These are phyloP conservation scores for Gymnopus androsaceus DNA, from an alignment of 1,284 basidiomycete species.

Conservation along the genomic window DNA sequence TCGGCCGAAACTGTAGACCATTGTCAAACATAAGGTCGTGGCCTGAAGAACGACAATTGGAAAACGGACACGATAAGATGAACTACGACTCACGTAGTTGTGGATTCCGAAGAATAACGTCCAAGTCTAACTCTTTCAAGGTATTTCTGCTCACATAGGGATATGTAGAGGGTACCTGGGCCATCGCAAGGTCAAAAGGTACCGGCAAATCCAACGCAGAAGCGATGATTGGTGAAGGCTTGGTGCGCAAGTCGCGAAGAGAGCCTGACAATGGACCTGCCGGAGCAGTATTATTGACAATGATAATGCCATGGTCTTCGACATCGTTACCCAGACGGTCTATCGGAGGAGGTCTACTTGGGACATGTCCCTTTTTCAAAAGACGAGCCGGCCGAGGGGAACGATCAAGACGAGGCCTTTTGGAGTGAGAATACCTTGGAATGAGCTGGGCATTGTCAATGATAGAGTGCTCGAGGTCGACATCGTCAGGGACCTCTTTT, in stretches of 20 bases:
- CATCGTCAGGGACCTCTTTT: slow-evolving; percentile 54
- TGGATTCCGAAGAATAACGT: slow-evolving; percentile 84
- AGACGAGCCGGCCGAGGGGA: slow-evolving; percentile 4
- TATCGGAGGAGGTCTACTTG: slow-evolving; percentile 32
- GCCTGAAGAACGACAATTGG: slow-evolving; percentile 43
- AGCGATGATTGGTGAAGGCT: slow-evolving; percentile 29
- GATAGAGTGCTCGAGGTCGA: slow-evolving; percentile 29
- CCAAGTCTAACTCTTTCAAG: slow-evolving; percentile 83
- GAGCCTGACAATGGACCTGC: slow-evolving; percentile 47
- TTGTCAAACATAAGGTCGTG: slow-evolving; percentile 91
- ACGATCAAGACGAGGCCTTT: slow-evolving; percentile 37
- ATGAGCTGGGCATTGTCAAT: slow-evolving; percentile 15
- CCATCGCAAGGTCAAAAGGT: slow-evolving; percentile 55
- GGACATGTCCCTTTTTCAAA: slow-evolving; percentile 15
- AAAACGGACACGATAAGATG: slow-evolving; percentile 21
- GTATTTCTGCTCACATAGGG: slow-evolving; percentile 86
- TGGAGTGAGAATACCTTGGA: slow-evolving; percentile 32
- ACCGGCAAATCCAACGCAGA: slow-evolving; percentile 28
- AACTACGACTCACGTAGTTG: slow-evolving; percentile 72
- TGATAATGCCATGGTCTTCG: slow-evolving; percentile 53
- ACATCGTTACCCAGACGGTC: slow-evolving; percentile 46
- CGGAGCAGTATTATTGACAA: slow-evolving; percentile 49
- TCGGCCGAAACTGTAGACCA: slow-evolving; percentile 72
- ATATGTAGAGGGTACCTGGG: slow-evolving; percentile 65
- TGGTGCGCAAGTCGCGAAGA: slow-evolving; percentile 31